Evolutionary conservation across 1,284 basidiomycete species (phyloP), one percentile per base, ranked within the genome.

Genomic region (Vanrija pseudolonga): DNA sequence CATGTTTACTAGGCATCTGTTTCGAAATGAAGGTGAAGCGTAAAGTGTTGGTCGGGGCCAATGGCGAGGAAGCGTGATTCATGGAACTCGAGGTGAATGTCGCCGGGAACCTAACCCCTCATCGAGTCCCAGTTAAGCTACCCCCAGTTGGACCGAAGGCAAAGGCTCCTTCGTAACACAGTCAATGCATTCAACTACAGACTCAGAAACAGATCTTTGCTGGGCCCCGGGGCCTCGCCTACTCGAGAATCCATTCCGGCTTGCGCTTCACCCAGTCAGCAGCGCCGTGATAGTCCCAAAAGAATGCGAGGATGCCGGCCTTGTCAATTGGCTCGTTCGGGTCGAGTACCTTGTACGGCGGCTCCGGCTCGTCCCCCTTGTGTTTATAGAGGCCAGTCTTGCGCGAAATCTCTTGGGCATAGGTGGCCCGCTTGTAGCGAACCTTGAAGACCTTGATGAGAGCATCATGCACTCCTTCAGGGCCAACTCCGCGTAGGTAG

Each of bases 231-330:
- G 24, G 24, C 5, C 24, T 26, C 5, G 24, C 37, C 37, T 38
- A 17, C 8, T 8, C 11, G 3, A 41, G n/a, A 19, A 45, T 8
- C 47, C 46, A 58, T 17, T 62, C 60, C 7, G 46, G 19, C 24
- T 59, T 53, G 36, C 57, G 59, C 50, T 57, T 59, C 50, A 65
- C 60, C 65, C 67, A 71, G 28, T 62, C 61, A 32, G 53, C 47
- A 1, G 67, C 67, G 22, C 69, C 69, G 18, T 53, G 46, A 52
- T 71, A 69, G 23, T 56, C 51, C 57, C 63, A 68, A 47, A 56
- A 56, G 58, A 65, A 71, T 11, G 44, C 17, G 18, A 53, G 57
- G 20, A 63, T 8, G 24, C 24, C 8, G 8, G 24, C 24, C 5
- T 26, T 26, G 24, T 26, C 24, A 8, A 26, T 26, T 26, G 24